Conservation (phyloP, 1,284 basidiomycete species). For the Gomphus sp. region DNA sequence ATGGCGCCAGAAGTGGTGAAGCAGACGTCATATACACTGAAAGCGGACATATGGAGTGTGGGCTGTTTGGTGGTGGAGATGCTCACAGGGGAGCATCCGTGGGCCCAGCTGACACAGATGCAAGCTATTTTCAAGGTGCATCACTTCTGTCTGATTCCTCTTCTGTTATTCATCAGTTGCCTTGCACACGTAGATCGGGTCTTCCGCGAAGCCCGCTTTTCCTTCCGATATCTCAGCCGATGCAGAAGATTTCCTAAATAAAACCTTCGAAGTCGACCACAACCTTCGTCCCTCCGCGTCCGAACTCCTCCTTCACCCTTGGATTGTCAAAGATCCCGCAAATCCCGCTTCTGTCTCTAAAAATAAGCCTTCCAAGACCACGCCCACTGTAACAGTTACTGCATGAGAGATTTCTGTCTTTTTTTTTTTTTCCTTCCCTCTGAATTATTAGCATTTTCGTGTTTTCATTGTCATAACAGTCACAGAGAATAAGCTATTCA, state of each 20-base stretch:
- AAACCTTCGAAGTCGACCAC: constrained; percentile 82
- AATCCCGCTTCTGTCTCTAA: constrained; percentile 30
- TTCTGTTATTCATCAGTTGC: not conserved
- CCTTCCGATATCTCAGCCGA: constrained; percentile 85
- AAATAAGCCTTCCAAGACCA: constrained; percentile 13
- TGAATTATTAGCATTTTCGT: constrained; percentile 2
- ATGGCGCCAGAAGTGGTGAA: constrained; percentile 99
- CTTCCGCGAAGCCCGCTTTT: constrained; percentile 72
- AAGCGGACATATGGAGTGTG: constrained; percentile 98
- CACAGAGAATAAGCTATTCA: not conserved
- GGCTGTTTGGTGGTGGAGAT: constrained; percentile 98
- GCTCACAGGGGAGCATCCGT: constrained; percentile 96
- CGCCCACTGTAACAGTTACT: not conserved
- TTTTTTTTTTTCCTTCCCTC: not conserved
- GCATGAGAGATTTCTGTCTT: not conserved
- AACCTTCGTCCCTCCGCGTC: constrained; percentile 74
- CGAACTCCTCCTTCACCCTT: constrained; percentile 68
- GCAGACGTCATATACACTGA: constrained; percentile 87
- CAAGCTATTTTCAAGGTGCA: constrained; percentile 92
- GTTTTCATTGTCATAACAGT: not conserved
- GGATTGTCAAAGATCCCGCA: constrained; percentile 43
- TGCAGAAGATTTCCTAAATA: constrained; percentile 75
- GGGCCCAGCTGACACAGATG: constrained; percentile 98
- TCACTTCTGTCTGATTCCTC: not conserved
- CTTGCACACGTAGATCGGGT: constrained; percentile 64